Conservation (phyloP, 768 basidiomycete species). For the Mrakia gelida region DNA sequence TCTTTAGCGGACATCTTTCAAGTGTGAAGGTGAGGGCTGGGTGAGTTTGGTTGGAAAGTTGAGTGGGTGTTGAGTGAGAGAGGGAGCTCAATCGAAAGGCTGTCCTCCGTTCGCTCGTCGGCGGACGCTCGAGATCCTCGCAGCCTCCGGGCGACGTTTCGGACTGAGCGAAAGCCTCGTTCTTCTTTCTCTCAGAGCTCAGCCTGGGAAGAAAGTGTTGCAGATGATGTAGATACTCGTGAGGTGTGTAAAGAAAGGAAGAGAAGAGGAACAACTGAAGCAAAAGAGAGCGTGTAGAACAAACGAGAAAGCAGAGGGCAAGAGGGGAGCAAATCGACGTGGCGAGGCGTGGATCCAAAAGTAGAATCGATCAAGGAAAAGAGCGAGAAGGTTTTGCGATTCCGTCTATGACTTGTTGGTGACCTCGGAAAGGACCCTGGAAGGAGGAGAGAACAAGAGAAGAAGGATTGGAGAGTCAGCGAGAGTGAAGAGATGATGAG, state of each 20-base stretch:
- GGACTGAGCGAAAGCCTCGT: too few relatives aligned
- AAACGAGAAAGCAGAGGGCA: background rate
- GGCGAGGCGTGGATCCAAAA: background rate
- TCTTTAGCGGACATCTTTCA: conserved; percentile 30
- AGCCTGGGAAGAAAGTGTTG: background rate
- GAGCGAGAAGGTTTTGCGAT: background rate
- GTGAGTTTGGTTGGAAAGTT: background rate
- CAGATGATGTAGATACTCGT: background rate
- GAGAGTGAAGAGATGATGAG: background rate
- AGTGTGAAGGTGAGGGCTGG: background rate
- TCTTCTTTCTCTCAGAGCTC: background rate
- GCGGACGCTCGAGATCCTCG: background rate
- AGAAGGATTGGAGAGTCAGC: too few relatives aligned
- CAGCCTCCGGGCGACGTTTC: background rate
- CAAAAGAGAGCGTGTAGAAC: background rate
- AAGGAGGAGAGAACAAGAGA: background rate
- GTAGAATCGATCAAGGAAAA: background rate
- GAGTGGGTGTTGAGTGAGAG: background rate
- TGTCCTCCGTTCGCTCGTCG: too few relatives aligned
- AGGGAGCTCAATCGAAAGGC: background rate
- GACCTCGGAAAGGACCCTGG: conserved; percentile 44
- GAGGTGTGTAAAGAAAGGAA: background rate
- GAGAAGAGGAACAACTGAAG: background rate
- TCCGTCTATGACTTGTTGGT: conserved; percentile 39
- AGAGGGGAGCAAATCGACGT: background rate